Evolutionary conservation across 257 asterid species (phyloP).

Genomic region (Solanum paucissectum): DNA sequence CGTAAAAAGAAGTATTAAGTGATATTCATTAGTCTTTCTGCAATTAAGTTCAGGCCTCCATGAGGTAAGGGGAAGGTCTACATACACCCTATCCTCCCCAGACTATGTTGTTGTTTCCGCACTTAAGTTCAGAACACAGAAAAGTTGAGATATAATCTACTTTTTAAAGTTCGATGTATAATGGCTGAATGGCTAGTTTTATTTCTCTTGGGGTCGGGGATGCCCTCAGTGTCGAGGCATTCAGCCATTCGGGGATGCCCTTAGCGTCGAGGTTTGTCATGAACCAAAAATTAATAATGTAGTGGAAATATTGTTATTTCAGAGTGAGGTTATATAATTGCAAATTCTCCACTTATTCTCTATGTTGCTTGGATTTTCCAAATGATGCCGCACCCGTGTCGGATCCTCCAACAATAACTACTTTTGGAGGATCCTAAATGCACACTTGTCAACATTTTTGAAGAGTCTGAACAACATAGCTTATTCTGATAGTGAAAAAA

Average conservation of each 20-base stretch:
- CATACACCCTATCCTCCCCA: too few relatives aligned
- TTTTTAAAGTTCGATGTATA: too few relatives aligned
- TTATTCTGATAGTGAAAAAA: background rate
- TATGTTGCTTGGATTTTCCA: background rate
- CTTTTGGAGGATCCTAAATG: background rate
- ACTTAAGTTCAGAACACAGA: background rate
- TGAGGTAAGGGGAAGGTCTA: background rate
- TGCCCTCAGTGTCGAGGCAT: too few relatives aligned
- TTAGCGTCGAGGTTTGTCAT: background rate
- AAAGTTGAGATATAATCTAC: background rate
- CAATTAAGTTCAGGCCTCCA: background rate
- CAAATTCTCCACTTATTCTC: background rate
- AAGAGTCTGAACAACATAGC: background rate
- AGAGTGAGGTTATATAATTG: background rate
- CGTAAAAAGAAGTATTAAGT: background rate
- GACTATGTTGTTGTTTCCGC: background rate
- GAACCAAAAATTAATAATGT: background rate
- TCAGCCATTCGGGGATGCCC: too few relatives aligned
- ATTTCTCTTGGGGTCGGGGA: too few relatives aligned
- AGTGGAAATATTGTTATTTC: background rate
- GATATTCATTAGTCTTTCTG: background rate
- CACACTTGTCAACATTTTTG: background rate
- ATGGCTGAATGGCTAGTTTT: too few relatives aligned
- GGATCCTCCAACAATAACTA: background rate
- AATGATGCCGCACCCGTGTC: background rate